Evolutionary conservation across 2,329 filamentous ascomycete species (phyloP).

Genomic region (Cladosporium halotolerans): DNA sequence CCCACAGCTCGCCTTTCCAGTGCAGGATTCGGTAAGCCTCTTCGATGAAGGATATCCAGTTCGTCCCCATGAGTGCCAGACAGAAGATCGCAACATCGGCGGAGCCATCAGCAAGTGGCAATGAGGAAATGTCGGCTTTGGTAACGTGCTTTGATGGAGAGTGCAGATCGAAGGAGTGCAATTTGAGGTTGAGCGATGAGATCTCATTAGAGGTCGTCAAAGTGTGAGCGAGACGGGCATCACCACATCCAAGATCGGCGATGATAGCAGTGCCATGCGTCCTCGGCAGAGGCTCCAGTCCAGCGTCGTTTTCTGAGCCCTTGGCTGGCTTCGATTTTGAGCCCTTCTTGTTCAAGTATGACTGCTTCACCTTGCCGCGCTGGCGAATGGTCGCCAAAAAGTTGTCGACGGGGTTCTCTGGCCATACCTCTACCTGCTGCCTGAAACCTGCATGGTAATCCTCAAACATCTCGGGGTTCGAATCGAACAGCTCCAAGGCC

Average conservation of each 20-base stretch:
- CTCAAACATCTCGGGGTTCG: slow-evolving; percentile 85
- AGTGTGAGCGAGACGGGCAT: slow-evolving; percentile 70
- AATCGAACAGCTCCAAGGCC: slow-evolving; percentile 74
- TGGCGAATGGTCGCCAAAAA: slow-evolving; percentile 68
- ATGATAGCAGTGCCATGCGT: slow-evolving; percentile 69
- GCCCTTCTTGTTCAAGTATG: slow-evolving; percentile 26
- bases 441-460: slow-evolving; percentile 97
- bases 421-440: slow-evolving; percentile 92
- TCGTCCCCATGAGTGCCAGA: slow-evolving; percentile 95
- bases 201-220: slow-evolving; percentile 52
- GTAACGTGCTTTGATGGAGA: slow-evolving; percentile 71
- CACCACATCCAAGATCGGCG: slow-evolving; percentile 89
- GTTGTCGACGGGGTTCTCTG: slow-evolving; percentile 86
- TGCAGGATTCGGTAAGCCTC: slow-evolving; percentile 88
- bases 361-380: slow-evolving; percentile 52
- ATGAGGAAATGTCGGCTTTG: slow-evolving; percentile 76
- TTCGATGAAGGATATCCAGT: slow-evolving; percentile 95
- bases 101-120: slow-evolving; percentile 68
- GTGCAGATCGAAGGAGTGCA: slow-evolving; percentile 84
- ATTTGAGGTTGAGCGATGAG: slow-evolving; percentile 62
- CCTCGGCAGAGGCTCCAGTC: slow-evolving; percentile 57
- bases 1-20: slow-evolving; percentile 94
- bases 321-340: slow-evolving; percentile 35
- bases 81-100: slow-evolving; percentile 92
- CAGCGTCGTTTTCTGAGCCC: slow-evolving; percentile 28